Conservation (phyloP, 75 land plant species). For the Pinus albicaulis region DNA sequence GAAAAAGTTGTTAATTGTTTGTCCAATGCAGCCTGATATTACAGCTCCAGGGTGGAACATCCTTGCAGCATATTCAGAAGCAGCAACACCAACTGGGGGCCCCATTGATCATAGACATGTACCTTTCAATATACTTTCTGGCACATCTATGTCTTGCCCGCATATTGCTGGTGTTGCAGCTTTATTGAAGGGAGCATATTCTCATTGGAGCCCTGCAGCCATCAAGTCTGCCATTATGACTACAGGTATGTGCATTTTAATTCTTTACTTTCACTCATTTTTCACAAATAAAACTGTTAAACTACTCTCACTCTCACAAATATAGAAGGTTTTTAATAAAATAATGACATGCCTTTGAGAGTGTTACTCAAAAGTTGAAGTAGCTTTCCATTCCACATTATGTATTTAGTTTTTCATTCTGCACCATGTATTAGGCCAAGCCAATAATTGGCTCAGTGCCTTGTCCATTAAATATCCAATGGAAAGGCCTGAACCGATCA, state of each 20-base stretch:
- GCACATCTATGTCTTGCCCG: constrained; percentile 33
- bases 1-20: not conserved
- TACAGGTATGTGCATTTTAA: not conserved
- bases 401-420: no score
- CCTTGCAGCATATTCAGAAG: constrained; percentile 22
- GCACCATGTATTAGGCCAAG: no score
- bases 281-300: no score
- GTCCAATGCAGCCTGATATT: constrained; percentile 28
- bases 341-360: no score
- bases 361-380: no score
- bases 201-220: constrained; percentile 36
- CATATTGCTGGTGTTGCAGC: constrained; percentile 28
- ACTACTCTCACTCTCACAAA: not conserved
- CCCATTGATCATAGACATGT: constrained; percentile 11
- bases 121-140: constrained; percentile 21
- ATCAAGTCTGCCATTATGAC: constrained; percentile 27
- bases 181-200: constrained; percentile 16
- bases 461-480: no score
- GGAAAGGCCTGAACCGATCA: no score
- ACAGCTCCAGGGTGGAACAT: constrained; percentile 32
- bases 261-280: no score
- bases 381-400: no score
- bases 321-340: no score
- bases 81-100: constrained; percentile 3
- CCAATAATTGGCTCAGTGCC: no score